Percentiles rank a stretch among this genome's conserved stretches.
Evolutionary conservation across 164 flowering plant species (phyloP).

Genomic region (Umbellularia californica): DNA sequence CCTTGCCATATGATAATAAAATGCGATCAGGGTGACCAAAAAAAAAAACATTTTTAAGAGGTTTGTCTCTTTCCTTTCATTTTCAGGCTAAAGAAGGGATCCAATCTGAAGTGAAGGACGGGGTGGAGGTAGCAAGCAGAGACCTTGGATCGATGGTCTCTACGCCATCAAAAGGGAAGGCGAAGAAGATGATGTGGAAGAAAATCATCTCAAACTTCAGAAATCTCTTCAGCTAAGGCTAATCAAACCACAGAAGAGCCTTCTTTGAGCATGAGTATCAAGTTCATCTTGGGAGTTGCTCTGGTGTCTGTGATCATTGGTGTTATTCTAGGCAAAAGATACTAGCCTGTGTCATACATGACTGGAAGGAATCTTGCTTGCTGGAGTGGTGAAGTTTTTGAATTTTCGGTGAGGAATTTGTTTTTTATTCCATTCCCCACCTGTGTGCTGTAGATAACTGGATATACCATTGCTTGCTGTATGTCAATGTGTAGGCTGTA

Average conservation of each 20-base stretch:
- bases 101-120: slow-evolving; percentile 29
- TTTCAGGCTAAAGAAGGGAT: slow-evolving; percentile 39
- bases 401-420: slow-evolving; percentile 36
- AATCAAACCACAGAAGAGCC: slow-evolving; percentile 17
- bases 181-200: slow-evolving; percentile 64
- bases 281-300: slow-evolving; percentile 72
- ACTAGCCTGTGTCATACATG: slow-evolving; percentile 7
- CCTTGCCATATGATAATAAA: too few species aligned
- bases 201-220: slow-evolving; percentile 37
- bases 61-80: background rate
- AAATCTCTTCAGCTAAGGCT: slow-evolving; percentile 24
- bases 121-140: slow-evolving; percentile 58
- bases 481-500: slow-evolving; percentile 8
- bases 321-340: slow-evolving; percentile 77
- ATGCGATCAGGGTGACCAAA: too few species aligned
- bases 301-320: slow-evolving; percentile 74
- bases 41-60: too few species aligned
- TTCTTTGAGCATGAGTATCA: slow-evolving; percentile 42
- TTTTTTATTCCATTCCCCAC: slow-evolving; percentile 27
- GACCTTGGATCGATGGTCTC: slow-evolving; percentile 52
- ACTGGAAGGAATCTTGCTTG: slow-evolving; percentile 12
- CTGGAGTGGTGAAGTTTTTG: slow-evolving; percentile 10
- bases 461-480: slow-evolving; percentile 5
- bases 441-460: slow-evolving; percentile 2
- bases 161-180: slow-evolving; percentile 65